phyloP scores from a whole-genome alignment of 2,329 filamentous ascomycete genomes.

The Exophiala dermatitidis region DNA sequence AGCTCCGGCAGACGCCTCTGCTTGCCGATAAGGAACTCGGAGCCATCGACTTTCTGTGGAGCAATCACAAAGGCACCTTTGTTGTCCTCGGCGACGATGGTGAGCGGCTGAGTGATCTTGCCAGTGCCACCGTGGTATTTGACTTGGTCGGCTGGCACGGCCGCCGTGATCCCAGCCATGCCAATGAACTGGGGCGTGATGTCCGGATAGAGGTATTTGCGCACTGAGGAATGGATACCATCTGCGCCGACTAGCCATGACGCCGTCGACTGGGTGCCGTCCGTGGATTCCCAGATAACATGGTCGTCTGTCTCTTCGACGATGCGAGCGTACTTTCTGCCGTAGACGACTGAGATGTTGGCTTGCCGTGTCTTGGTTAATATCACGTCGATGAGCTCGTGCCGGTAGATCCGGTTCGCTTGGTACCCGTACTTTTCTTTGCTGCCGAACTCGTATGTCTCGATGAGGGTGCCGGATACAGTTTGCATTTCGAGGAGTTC shows the following conservation, averaged over 20 bases:
- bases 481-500: constrained; percentile 45
- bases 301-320: constrained; percentile 35
- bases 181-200: constrained; percentile 47
- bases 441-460: constrained; percentile 22
- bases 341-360: constrained; percentile 41
- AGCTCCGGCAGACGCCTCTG: constrained; percentile 32
- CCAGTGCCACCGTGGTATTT: constrained; percentile 3
- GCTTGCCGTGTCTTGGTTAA: constrained; percentile 36
- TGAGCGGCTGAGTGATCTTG: constrained; percentile 13
- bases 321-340: constrained; percentile 44
- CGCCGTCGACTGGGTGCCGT: constrained; percentile 33
- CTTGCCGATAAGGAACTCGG: constrained; percentile 33
- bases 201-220: constrained; percentile 46
- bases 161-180: constrained; percentile 38
- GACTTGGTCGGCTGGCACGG: constrained; percentile 13
- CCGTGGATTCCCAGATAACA: constrained; percentile 44
- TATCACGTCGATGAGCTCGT: constrained; percentile 47
- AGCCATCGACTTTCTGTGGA: constrained; percentile 32
- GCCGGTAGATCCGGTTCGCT: constrained; percentile 49
- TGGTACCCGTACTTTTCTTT: constrained; percentile 46
- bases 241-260: constrained; percentile 51
- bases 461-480: constrained; percentile 31
- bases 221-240: constrained; percentile 53
- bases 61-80: constrained; percentile 35
- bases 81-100: constrained; percentile 15